These are phyloP conservation scores for Metschnikowia lachancei DNA, from an alignment of 805 yeast genomes.

Conservation along the genomic window DNA sequence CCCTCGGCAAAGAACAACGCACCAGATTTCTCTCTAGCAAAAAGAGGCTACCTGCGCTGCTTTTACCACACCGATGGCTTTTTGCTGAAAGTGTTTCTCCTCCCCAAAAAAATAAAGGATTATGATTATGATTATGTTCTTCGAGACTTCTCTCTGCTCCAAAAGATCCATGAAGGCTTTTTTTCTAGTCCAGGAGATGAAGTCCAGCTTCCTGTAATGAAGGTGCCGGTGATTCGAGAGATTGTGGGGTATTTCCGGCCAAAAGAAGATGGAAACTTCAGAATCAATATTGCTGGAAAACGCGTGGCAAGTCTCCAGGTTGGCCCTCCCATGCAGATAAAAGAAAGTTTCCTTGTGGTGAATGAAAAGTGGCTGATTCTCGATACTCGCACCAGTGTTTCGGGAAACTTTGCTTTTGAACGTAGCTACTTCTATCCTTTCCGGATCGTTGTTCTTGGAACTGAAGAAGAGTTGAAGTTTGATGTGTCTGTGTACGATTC, in stretches of 20 bases:
- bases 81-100: not conserved
- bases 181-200: not conserved
- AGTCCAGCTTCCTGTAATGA: not conserved
- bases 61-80: not conserved
- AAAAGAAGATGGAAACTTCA: not conserved
- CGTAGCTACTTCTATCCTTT: conserved; percentile 2
- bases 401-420: not conserved
- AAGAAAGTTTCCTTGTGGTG: not conserved
- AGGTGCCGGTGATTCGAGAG: not conserved
- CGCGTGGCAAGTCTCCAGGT: not conserved
- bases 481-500: not conserved
- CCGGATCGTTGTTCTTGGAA: not conserved
- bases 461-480: not conserved
- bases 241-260: conserved; percentile 1
- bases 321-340: not conserved
- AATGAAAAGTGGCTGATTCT: not conserved
- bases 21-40: not conserved
- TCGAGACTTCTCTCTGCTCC: not conserved
- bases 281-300: not conserved
- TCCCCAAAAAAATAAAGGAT: not conserved
- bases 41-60: not conserved
- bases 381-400: not conserved
- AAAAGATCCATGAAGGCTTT: not conserved
- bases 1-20: not conserved
- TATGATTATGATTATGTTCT: not conserved